Percentiles rank a stretch among this genome's conserved stretches.
Conservation (phyloP, 2,329 filamentous ascomycete species). For the Colletotrichum caudatum region DNA sequence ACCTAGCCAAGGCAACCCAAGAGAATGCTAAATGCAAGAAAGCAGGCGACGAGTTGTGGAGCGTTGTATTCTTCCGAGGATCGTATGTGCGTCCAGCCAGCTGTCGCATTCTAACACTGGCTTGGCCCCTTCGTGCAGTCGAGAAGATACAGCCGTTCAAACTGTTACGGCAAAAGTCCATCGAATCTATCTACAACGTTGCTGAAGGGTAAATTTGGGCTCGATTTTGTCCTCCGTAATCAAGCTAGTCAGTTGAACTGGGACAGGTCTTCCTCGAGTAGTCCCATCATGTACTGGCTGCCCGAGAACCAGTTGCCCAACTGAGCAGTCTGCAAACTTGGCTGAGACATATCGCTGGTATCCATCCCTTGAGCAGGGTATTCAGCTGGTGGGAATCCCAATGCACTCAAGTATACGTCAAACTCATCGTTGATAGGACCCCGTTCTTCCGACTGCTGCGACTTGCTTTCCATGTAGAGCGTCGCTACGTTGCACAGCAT, state of each 20-base stretch:
- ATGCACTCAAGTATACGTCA: slow-evolving; percentile 72
- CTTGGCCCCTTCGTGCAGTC: neutral
- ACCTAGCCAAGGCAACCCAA: neutral
- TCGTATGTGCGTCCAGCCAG: neutral
- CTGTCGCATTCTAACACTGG: too few species aligned
- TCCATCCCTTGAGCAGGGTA: slow-evolving; percentile 45
- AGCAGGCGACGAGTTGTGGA: neutral
- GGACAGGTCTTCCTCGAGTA: slow-evolving; percentile 72
- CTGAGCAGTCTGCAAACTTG: slow-evolving; percentile 54
- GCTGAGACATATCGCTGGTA: slow-evolving; percentile 48
- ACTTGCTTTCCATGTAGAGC: slow-evolving; percentile 72
- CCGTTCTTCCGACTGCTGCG: slow-evolving; percentile 59
- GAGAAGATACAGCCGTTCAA: neutral
- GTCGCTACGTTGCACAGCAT: slow-evolving; percentile 72
- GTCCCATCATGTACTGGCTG: slow-evolving; percentile 72
- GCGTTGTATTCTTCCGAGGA: neutral
- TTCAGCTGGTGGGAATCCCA: slow-evolving; percentile 67
- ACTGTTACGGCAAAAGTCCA: neutral
- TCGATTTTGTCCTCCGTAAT: neutral
- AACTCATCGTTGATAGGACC: slow-evolving; percentile 69
- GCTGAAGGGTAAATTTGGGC: neutral
- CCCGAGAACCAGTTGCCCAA: slow-evolving; percentile 76
- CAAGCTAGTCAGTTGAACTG: slow-evolving; percentile 50
- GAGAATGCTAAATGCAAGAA: neutral
- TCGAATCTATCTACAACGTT: neutral